A percentile compares a stretch with the other conserved stretches of the same genome.
phyloP scores from a whole-genome alignment of 2,329 filamentous ascomycete genomes.

The Fusarium sp. region DNA sequence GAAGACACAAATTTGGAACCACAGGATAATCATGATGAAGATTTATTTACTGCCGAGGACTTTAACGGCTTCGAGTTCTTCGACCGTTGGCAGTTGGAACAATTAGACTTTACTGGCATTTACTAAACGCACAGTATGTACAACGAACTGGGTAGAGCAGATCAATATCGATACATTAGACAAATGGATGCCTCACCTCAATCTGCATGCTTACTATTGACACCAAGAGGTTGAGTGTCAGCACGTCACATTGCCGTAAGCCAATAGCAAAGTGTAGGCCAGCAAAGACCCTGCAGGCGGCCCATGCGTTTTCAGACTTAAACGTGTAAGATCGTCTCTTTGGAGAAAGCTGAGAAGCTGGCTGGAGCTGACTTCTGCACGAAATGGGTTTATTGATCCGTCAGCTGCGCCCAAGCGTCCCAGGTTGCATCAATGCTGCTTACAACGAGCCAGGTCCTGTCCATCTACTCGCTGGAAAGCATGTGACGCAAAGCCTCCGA shows the following conservation, averaged over 20 bases:
- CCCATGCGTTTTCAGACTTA: not conserved
- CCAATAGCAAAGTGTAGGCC: not conserved
- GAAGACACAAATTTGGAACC: not conserved
- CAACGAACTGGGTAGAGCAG: no score
- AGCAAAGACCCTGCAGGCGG: not conserved
- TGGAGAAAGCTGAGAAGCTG: not conserved
- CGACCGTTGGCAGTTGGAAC: slow-evolving; percentile 27
- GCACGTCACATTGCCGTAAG: no score
- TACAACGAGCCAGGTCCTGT: not conserved
- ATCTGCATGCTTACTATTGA: no score
- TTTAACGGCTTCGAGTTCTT: slow-evolving; percentile 16
- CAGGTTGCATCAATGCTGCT: not conserved
- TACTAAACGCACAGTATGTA: not conserved
- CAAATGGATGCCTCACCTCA: no score
- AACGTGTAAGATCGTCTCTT: not conserved
- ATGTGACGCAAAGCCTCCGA: not conserved
- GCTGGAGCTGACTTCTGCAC: not conserved
- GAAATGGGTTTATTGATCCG: not conserved
- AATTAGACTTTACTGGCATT: slow-evolving; percentile 23
- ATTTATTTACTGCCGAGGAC: not conserved
- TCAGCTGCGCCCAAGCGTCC: not conserved
- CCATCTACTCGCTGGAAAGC: not conserved
- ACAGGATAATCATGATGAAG: not conserved
- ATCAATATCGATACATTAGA: no score
- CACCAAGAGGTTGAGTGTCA: no score